These are phyloP conservation scores for Podaxis mareebaensis DNA, from an alignment of 768 basidiomycete genomes.

Conservation along the genomic window DNA sequence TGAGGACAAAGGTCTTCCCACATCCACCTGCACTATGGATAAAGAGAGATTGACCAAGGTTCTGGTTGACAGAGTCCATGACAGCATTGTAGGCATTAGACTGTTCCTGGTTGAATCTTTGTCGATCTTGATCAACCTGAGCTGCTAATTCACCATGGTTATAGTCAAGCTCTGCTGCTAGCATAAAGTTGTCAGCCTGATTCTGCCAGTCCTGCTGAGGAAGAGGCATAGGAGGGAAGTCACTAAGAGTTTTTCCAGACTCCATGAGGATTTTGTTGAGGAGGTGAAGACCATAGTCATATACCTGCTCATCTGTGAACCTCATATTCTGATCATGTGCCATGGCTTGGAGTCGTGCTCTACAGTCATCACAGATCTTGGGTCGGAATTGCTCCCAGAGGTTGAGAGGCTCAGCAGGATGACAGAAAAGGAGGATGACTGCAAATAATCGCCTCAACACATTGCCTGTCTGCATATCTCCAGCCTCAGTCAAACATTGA, in stretches of 20 bases:
- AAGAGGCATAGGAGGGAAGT: conserved; percentile 32
- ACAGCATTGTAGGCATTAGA: conserved; percentile 27
- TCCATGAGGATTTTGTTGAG: conserved; percentile 27
- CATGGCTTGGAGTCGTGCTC: not conserved
- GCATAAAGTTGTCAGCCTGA: conserved; percentile 24
- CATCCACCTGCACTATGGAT: conserved; percentile 43
- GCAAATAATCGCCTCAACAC: conserved; percentile 39
- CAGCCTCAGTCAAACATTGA: conserved; percentile 39
- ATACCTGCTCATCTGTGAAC: conserved; percentile 31
- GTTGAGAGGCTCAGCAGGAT: conserved; percentile 29
- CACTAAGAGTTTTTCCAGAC: conserved; percentile 23
- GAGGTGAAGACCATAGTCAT: conserved; percentile 42
- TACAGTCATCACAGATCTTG: conserved; percentile 44
- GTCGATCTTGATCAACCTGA: not conserved
- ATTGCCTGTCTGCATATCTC: conserved; percentile 36
- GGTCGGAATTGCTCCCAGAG: conserved; percentile 39
- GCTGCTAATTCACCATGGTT: conserved; percentile 8
- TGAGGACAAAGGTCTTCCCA: conserved; percentile 48
- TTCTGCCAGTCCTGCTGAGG: conserved; percentile 27
- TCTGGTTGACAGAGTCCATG: conserved; percentile 24
- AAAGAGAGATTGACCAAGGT: conserved; percentile 32
- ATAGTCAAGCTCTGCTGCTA: conserved; percentile 35
- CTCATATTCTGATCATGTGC: conserved; percentile 16
- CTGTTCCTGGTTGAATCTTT: conserved; percentile 30
- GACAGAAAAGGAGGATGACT: conserved; percentile 32